These are phyloP conservation scores for Debaryomyces nepalensis DNA, from an alignment of 1,139 yeast species.

Conservation along the genomic window DNA sequence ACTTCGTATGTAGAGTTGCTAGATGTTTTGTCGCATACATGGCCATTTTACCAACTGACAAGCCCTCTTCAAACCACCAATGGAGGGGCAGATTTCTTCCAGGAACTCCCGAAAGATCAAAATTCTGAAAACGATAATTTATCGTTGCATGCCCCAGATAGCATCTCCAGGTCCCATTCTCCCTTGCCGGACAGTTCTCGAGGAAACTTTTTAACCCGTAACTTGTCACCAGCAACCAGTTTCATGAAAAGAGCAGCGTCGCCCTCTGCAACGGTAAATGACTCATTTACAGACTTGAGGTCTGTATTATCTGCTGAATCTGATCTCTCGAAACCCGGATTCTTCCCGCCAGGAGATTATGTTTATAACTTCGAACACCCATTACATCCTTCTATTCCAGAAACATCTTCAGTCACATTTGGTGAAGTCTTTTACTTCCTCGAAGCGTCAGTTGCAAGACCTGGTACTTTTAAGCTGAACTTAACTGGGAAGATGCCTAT, in stretches of 20 bases:
- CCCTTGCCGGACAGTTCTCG: slow-evolving; percentile 20
- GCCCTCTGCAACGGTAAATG: slow-evolving; percentile 29
- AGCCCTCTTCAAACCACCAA: slow-evolving; percentile 32
- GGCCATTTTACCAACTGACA: slow-evolving; percentile 76
- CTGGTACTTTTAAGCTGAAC: slow-evolving; percentile 85
- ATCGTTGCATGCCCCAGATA: slow-evolving; percentile 38
- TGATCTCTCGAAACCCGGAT: slow-evolving; percentile 35
- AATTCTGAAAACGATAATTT: slow-evolving; percentile 29
- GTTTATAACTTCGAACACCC: slow-evolving; percentile 91
- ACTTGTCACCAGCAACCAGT: slow-evolving; percentile 32
- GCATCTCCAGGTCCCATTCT: slow-evolving; percentile 25
- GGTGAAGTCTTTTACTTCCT: slow-evolving; percentile 76
- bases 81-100: slow-evolving; percentile 60
- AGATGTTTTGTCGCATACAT: slow-evolving; percentile 75
- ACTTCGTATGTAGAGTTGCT: slow-evolving; percentile 64
- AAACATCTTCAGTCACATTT: slow-evolving; percentile 74
- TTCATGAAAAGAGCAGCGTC: slow-evolving; percentile 49
- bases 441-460: slow-evolving; percentile 70
- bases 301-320: slow-evolving; percentile 24
- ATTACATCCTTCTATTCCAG: slow-evolving; percentile 81
- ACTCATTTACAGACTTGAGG: slow-evolving; percentile 27
- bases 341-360: slow-evolving; percentile 79
- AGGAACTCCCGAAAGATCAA: slow-evolving; percentile 33
- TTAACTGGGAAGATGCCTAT: slow-evolving; percentile 68
- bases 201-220: slow-evolving; percentile 33